Evolutionary conservation across 1,139 yeast species (phyloP).

Genomic region (Suhomyces coccinellae): DNA sequence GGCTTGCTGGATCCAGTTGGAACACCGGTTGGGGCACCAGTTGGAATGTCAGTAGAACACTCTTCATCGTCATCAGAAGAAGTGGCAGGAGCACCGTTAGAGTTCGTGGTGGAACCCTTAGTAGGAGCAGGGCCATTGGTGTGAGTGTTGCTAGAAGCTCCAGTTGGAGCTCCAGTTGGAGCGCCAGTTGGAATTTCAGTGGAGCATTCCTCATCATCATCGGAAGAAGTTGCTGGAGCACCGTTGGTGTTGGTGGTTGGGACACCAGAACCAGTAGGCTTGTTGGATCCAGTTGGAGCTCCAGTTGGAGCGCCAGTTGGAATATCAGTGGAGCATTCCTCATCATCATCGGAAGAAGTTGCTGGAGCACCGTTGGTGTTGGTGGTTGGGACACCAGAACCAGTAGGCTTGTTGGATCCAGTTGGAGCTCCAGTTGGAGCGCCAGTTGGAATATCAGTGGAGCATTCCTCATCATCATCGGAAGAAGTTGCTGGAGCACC

Average conservation of each 20-base stretch:
- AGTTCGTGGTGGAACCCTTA: background rate
- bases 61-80: conserved; percentile 14
- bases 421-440: conserved; percentile 4
- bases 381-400: background rate
- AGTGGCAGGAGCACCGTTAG: background rate
- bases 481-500: background rate
- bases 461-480: conserved; percentile 3
- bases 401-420: background rate
- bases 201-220: conserved; percentile 3
- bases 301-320: background rate
- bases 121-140: background rate
- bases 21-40: background rate
- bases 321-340: conserved; percentile 6
- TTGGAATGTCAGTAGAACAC: conserved; percentile 1
- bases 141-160: background rate
- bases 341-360: conserved; percentile 13
- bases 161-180: conserved; percentile 4
- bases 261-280: background rate
- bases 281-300: background rate
- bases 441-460: background rate
- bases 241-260: background rate
- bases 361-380: conserved; percentile 1
- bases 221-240: background rate
- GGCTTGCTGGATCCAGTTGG: background rate
- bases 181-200: background rate